Percentiles rank a stretch among this genome's conserved stretches.
Conservation (phyloP, 495 filamentous ascomycete genomes). For the Oleoguttula mirabilis region DNA sequence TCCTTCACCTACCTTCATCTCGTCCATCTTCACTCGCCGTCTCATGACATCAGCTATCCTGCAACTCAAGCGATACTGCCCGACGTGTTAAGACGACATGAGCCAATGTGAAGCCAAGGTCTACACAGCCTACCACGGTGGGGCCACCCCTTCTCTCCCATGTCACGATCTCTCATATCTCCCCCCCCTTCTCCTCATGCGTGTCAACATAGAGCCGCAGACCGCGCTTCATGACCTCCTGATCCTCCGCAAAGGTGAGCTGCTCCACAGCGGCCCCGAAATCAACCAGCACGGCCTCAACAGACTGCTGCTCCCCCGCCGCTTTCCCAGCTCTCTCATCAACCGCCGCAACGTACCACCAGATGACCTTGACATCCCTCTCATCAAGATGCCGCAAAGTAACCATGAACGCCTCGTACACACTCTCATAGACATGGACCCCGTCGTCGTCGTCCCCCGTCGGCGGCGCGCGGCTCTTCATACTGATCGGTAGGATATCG, state of each 20-base stretch:
- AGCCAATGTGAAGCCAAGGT: too few species aligned
- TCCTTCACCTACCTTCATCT: too few species aligned
- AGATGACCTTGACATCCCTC: slow-evolving; percentile 1
- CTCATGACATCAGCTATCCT: too few species aligned
- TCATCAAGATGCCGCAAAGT: background rate
- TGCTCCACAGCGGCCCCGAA: background rate
- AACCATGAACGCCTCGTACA: background rate
- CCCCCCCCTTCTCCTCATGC: background rate
- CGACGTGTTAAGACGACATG: too few species aligned
- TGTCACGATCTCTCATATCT: background rate
- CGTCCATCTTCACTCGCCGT: too few species aligned
- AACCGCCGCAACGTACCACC: slow-evolving; percentile 1
- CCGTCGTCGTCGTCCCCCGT: background rate
- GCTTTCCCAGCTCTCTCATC: background rate
- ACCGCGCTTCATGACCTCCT: background rate
- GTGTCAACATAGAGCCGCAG: background rate
- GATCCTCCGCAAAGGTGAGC: background rate
- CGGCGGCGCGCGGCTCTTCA: background rate
- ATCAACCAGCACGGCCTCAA: background rate
- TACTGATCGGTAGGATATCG: background rate
- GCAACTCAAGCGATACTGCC: too few species aligned
- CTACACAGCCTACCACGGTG: background rate
- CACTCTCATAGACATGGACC: background rate
- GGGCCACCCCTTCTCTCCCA: background rate
- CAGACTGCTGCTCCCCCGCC: background rate